A percentile compares a stretch with the other conserved stretches of the same genome.
Conservation (phyloP, 768 basidiomycete genomes). For the Lactarius quietus region DNA sequence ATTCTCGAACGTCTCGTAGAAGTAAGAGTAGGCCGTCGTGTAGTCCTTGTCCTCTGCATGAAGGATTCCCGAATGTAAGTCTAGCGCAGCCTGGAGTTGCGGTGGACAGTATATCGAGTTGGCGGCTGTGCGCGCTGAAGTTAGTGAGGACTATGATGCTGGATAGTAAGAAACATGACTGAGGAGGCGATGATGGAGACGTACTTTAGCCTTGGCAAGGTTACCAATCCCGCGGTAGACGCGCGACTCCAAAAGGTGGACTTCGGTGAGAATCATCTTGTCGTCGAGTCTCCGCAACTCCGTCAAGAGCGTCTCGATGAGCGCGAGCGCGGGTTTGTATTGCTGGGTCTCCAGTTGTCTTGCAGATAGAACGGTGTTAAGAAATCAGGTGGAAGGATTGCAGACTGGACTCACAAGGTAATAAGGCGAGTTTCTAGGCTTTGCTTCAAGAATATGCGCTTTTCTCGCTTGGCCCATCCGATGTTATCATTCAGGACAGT, state of each 20-base stretch:
- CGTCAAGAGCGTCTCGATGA: constrained; percentile 84
- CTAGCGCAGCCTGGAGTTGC: constrained; percentile 55
- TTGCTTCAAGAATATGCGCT: constrained; percentile 94
- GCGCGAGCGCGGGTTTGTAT: constrained; percentile 71
- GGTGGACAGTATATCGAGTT: constrained; percentile 94
- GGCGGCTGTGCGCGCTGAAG: constrained; percentile 88
- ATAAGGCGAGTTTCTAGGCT: constrained; percentile 87
- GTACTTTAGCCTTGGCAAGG: constrained; percentile 83
- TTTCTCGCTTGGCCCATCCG: constrained; percentile 87
- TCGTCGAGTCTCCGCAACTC: constrained; percentile 94
- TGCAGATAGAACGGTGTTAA: not conserved
- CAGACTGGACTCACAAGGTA: constrained; percentile 48
- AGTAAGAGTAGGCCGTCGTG: constrained; percentile 95
- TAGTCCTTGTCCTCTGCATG: constrained; percentile 99
- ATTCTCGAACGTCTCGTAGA: constrained; percentile 95
- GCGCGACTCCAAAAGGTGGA: constrained; percentile 89
- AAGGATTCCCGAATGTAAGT: constrained; percentile 73
- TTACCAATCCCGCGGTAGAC: constrained; percentile 90
- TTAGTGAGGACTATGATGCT: constrained; percentile 67
- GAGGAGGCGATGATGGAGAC: constrained; percentile 21
- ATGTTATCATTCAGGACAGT: constrained; percentile 87
- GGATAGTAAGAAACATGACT: not conserved
- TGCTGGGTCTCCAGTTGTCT: constrained; percentile 74
- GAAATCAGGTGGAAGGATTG: not conserved
- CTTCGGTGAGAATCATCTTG: constrained; percentile 96